These are phyloP conservation scores for Yamadazyma jaroonii DNA, from an alignment of 1,139 yeast genomes.

Conservation along the genomic window DNA sequence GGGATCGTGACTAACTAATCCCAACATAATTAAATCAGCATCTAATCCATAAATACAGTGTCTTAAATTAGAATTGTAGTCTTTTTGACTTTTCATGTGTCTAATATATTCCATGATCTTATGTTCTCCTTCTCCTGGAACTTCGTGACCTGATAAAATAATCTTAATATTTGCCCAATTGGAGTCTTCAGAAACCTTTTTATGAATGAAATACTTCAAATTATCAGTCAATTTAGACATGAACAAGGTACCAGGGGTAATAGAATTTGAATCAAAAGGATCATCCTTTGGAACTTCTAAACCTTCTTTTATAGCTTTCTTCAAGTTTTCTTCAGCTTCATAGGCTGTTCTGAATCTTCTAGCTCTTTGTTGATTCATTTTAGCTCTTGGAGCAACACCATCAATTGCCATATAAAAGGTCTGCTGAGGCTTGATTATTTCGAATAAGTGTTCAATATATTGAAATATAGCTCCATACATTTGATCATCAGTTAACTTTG, in stretches of 20 bases:
- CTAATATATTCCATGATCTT: conserved; percentile 95
- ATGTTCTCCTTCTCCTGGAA: conserved; percentile 99
- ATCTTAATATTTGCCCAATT: conserved; percentile 87
- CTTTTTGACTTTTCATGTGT: conserved; percentile 69
- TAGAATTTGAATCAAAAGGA: conserved; percentile 91
- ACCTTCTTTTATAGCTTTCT: conserved; percentile 63
- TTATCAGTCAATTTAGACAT: conserved; percentile 88
- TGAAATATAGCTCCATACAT: conserved; percentile 92
- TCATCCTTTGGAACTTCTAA: conserved; percentile 65
- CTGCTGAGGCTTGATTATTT: conserved; percentile 80
- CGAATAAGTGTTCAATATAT: conserved; percentile 90
- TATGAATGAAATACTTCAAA: conserved; percentile 85
- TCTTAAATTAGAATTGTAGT: conserved; percentile 79
- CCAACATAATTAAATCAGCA: conserved; percentile 95
- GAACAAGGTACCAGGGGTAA: conserved; percentile 98
- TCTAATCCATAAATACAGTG: conserved; percentile 98
- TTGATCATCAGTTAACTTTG: conserved; percentile 79
- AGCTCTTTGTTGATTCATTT: conserved; percentile 98
- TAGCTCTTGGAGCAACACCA: conserved; percentile 99
- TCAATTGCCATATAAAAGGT: conserved; percentile 97
- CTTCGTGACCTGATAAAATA: conserved; percentile 91
- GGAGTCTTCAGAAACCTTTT: conserved; percentile 84
- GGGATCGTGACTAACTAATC: conserved; percentile 95
- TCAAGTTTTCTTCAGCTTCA: conserved; percentile 80
- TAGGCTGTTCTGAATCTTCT: conserved; percentile 94